A percentile compares a stretch with the other conserved stretches of the same genome.
These are phyloP conservation scores for Coniosporium tulheliwenetii DNA, from an alignment of 2,329 filamentous ascomycete species.

Conservation along the genomic window DNA sequence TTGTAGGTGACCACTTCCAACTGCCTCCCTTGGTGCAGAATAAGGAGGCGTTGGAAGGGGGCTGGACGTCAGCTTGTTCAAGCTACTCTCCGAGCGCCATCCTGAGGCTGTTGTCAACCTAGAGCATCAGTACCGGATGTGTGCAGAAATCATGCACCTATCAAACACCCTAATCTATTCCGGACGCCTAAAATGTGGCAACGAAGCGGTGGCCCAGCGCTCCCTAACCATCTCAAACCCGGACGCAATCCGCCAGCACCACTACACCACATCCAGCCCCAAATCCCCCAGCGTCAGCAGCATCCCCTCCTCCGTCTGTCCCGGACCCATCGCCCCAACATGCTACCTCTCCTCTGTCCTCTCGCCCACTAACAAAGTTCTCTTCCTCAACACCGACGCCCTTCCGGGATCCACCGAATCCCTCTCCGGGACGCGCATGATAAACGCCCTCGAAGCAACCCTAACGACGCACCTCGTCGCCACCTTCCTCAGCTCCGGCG, in stretches of 20 bases:
- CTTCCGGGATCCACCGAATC: conserved; percentile 51
- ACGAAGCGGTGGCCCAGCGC: conserved; percentile 52
- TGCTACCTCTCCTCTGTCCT: conserved; percentile 72
- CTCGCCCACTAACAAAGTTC: conserved; percentile 54
- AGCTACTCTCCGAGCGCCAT: conserved; percentile 76
- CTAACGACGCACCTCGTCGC: conserved; percentile 70
- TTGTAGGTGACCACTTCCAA: conserved; percentile 95
- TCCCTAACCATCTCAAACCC: conserved; percentile 48
- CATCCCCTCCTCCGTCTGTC: conserved; percentile 32
- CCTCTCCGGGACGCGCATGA: conserved; percentile 67
- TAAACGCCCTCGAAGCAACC: conserved; percentile 70
- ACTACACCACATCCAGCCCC: conserved; percentile 20
- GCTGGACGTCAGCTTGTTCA: conserved; percentile 86
- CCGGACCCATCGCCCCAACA: conserved; percentile 24
- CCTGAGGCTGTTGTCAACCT: conserved; percentile 79
- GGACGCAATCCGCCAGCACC: conserved; percentile 16
- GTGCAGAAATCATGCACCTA: conserved; percentile 86
- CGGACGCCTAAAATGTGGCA: conserved; percentile 83
- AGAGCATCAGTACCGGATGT: conserved; percentile 97
- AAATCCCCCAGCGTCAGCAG: conserved; percentile 27
- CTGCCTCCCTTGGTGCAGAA: conserved; percentile 89
- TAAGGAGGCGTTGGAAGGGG: conserved; percentile 75
- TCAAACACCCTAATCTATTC: conserved; percentile 88
- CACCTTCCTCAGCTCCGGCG: conserved; percentile 57
- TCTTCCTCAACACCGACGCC: conserved; percentile 79